phyloP scores from a whole-genome alignment of 192 early-diverging fungal genomes.

The Podila clonocystis region DNA sequence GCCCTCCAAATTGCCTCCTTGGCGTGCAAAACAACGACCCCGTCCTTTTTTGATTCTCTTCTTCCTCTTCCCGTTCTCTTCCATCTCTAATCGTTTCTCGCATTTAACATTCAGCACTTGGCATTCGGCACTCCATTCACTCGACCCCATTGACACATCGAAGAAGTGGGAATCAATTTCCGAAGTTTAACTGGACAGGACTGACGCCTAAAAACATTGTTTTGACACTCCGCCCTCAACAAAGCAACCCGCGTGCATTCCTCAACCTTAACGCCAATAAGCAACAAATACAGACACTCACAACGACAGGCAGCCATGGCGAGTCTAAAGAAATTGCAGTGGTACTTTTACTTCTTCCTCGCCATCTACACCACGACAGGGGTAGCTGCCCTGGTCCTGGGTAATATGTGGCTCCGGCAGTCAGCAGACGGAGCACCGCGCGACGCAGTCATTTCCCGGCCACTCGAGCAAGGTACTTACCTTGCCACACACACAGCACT shows the following conservation, averaged over 20 bases:
- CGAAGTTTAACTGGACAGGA: background rate
- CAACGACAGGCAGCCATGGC: background rate
- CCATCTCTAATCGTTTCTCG: background rate
- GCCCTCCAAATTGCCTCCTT: background rate
- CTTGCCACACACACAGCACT: too few species aligned
- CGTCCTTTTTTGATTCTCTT: background rate
- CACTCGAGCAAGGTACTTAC: constrained; percentile 30
- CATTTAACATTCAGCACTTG: background rate
- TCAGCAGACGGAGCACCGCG: constrained; percentile 40
- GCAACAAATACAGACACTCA: background rate
- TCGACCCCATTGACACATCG: background rate
- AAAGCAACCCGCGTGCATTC: background rate
- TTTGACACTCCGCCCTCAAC: background rate
- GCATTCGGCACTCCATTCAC: background rate
- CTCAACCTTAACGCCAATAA: background rate
- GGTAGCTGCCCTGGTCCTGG: constrained; percentile 25
- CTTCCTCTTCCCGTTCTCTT: constrained; percentile 1
- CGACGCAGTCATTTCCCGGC: constrained; percentile 46
- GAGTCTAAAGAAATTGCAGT: constrained; percentile 23
- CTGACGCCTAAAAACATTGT: background rate
- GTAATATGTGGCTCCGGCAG: constrained; percentile 32
- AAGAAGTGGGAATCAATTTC: background rate
- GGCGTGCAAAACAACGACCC: background rate
- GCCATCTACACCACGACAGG: constrained; percentile 36
- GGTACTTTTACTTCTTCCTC: constrained; percentile 36